These are phyloP conservation scores for Penicillium robsamsonii DNA, from an alignment of 495 filamentous ascomycete species.

Conservation along the genomic window DNA sequence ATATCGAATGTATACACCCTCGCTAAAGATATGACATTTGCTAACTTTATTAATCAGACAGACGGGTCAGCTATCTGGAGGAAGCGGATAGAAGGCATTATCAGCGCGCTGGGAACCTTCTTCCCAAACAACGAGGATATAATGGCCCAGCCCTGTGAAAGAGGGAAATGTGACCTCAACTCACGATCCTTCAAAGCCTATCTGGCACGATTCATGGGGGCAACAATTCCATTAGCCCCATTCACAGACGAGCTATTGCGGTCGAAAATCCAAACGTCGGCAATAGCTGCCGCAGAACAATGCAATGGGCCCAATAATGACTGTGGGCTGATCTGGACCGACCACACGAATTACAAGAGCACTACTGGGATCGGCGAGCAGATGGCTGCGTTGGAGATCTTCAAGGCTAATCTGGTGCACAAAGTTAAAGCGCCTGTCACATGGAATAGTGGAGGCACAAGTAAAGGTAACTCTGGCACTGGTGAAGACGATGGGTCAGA, in stretches of 20 bases:
- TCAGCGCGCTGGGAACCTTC: constrained; percentile 49
- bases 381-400: constrained; percentile 62
- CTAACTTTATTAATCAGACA: constrained; percentile 42
- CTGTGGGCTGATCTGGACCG: constrained; percentile 64
- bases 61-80: constrained; percentile 55
- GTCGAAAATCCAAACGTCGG: constrained; percentile 57
- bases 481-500: constrained; percentile 30
- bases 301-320: constrained; percentile 59
- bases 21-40: too few relatives aligned
- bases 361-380: constrained; percentile 60
- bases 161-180: constrained; percentile 59
- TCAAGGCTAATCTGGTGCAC: constrained; percentile 57
- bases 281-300: constrained; percentile 61
- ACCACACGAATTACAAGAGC: constrained; percentile 45
- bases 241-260: constrained; percentile 57
- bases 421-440: constrained; percentile 51
- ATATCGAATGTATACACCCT: too few relatives aligned
- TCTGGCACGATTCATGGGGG: constrained; percentile 69
- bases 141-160: constrained; percentile 60
- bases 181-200: constrained; percentile 81
- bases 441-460: constrained; percentile 63
- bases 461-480: constrained; percentile 61
- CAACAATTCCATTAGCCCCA: constrained; percentile 62
- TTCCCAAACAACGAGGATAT: constrained; percentile 49
- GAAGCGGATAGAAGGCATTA: constrained; percentile 51